phyloP scores from a whole-genome alignment of 805 yeast genomes.

The Candida xiaguanensis region DNA sequence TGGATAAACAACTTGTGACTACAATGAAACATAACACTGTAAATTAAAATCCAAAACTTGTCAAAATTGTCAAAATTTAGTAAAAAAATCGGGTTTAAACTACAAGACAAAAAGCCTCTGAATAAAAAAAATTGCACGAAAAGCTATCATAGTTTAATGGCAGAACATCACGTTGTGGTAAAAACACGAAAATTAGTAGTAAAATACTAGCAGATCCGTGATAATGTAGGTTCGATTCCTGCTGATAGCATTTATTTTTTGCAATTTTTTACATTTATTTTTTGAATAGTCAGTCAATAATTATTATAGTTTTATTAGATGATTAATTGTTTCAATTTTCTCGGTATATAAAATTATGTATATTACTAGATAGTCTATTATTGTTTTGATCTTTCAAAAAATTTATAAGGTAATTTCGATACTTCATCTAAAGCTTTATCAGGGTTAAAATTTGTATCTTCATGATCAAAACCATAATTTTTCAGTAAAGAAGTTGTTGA shows the following conservation, averaged over 20 bases:
- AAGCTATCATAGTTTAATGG: constrained; percentile 49
- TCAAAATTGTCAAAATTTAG: no score
- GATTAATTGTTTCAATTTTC: no score
- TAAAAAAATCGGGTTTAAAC: no score
- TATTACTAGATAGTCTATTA: constrained; percentile 1
- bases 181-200: neutral
- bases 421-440: constrained; percentile 24
- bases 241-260: constrained; percentile 38
- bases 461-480: constrained; percentile 12
- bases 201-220: constrained; percentile 23
- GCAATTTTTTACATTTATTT: neutral
- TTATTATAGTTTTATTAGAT: no score
- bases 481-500: constrained; percentile 8
- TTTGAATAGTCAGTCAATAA: neutral
- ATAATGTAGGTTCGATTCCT: constrained; percentile 50
- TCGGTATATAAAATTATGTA: no score
- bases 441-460: constrained; percentile 18
- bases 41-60: no score
- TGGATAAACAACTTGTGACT: no score
- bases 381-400: constrained; percentile 17
- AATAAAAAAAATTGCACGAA: no score
- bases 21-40: no score
- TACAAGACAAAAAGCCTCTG: neutral
- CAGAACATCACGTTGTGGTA: constrained; percentile 46
- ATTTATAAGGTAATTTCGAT: constrained; percentile 22